Percentiles rank a stretch among this genome's conserved stretches.
phyloP scores from a whole-genome alignment of 2,329 filamentous ascomycete genomes.

The Zymoseptoria ardabiliae region DNA sequence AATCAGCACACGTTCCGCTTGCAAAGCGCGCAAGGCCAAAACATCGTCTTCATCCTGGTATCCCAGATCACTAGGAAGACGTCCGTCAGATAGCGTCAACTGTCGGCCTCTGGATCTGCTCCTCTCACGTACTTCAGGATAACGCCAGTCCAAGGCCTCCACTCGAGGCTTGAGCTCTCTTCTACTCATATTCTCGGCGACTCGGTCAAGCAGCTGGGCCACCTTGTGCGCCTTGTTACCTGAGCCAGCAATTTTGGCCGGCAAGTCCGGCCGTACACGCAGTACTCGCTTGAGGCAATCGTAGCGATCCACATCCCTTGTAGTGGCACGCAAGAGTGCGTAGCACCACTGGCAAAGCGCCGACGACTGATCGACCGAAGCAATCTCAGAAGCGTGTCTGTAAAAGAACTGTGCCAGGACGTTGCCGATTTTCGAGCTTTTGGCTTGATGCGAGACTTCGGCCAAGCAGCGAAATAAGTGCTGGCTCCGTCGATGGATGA shows the following conservation, averaged over 20 bases:
- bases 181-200: neutral
- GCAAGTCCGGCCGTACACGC: constrained; percentile 3
- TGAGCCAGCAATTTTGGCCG: constrained; percentile 1
- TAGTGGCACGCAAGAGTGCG: constrained; percentile 2
- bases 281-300: constrained; percentile 6
- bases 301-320: constrained; percentile 1
- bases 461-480: constrained; percentile 7
- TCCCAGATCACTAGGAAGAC: neutral
- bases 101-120: neutral
- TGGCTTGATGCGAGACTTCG: constrained; percentile 4
- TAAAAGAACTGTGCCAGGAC: constrained; percentile 7
- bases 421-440: constrained; percentile 3
- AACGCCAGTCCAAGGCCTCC: neutral
- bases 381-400: neutral
- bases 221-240: constrained; percentile 7
- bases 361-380: neutral
- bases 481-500: constrained; percentile 3
- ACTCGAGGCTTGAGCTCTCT: neutral
- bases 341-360: constrained; percentile 9
- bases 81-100: neutral
- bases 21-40: neutral
- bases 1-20: neutral
- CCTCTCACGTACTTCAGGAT: neutral
- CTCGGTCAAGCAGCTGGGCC: neutral
- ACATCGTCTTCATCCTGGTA: neutral